A percentile compares a stretch with the other conserved stretches of the same genome.
Evolutionary conservation across 139 green algal genomes (phyloP).

Genomic region (Tetratostichococcus sp.): DNA sequence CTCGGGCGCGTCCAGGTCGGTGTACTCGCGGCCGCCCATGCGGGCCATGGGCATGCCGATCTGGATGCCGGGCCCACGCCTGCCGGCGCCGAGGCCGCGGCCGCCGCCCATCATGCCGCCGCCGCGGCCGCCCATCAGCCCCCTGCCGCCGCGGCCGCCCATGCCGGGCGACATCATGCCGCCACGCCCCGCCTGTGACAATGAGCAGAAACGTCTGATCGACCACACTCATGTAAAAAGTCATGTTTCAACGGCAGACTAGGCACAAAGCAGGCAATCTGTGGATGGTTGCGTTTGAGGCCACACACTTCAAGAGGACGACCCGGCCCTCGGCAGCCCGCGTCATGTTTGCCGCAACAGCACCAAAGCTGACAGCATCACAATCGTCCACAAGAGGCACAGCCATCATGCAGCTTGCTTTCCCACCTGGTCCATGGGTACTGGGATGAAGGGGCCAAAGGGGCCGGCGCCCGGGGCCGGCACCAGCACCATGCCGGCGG

Average conservation of each 20-base stretch:
- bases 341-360: too few species aligned
- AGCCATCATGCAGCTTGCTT: too few species aligned
- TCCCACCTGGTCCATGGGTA: slow-evolving; percentile 29
- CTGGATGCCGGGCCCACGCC: slow-evolving; percentile 1
- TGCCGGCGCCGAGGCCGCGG: slow-evolving; percentile 2
- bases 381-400: too few species aligned
- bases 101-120: slow-evolving; percentile 8
- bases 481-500: slow-evolving; percentile 35
- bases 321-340: too few species aligned
- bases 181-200: slow-evolving; percentile 11
- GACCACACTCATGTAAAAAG: too few species aligned
- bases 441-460: slow-evolving; percentile 46
- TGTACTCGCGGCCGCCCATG: slow-evolving; percentile 55
- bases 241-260: too few species aligned
- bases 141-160: slow-evolving; percentile 9
- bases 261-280: too few species aligned
- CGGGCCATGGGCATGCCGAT: slow-evolving; percentile 19
- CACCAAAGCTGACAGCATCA: too few species aligned
- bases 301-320: too few species aligned
- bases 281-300: too few species aligned
- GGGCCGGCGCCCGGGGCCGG: slow-evolving; percentile 33
- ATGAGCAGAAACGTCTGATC: too few species aligned
- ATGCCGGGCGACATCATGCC: slow-evolving; percentile 11
- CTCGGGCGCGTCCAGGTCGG: slow-evolving; percentile 73
- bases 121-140: not conserved